phyloP scores from a whole-genome alignment of 2,329 filamentous ascomycete genomes.

The Ascochyta fabae region DNA sequence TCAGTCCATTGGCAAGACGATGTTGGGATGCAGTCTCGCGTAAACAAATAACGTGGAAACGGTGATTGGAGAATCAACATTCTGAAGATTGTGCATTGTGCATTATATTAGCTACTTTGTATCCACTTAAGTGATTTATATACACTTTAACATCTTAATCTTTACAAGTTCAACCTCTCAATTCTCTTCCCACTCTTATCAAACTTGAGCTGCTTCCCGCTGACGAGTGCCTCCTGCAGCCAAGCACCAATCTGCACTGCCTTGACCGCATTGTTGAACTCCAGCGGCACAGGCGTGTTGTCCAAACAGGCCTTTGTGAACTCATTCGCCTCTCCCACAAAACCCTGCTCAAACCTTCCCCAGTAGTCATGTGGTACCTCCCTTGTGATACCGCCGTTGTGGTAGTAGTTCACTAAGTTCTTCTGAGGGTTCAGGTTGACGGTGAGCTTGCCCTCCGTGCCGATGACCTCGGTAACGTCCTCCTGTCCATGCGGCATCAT shows the following conservation, averaged over 20 bases:
- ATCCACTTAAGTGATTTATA: not conserved
- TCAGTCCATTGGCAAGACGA: too few relatives aligned
- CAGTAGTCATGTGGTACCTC: constrained; percentile 51
- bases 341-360: constrained; percentile 50
- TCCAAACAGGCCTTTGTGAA: constrained; percentile 49
- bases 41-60: too few relatives aligned
- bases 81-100: not conserved
- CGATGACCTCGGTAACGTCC: constrained; percentile 53
- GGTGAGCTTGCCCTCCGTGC: constrained; percentile 55
- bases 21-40: too few relatives aligned
- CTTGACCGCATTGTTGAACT: constrained; percentile 44
- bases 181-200: constrained; percentile 22
- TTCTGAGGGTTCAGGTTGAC: constrained; percentile 43
- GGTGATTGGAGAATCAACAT: too few relatives aligned
- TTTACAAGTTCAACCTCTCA: constrained; percentile 8
- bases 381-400: constrained; percentile 43
- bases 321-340: constrained; percentile 51
- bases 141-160: not conserved
- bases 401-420: constrained; percentile 45
- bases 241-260: constrained; percentile 51
- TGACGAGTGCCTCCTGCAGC: constrained; percentile 64
- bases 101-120: not conserved
- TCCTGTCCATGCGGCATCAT: constrained; percentile 54
- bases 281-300: constrained; percentile 45
- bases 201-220: constrained; percentile 61